Evolutionary conservation across 805 yeast species (phyloP).

Genomic region (Clavispora asparagi): DNA sequence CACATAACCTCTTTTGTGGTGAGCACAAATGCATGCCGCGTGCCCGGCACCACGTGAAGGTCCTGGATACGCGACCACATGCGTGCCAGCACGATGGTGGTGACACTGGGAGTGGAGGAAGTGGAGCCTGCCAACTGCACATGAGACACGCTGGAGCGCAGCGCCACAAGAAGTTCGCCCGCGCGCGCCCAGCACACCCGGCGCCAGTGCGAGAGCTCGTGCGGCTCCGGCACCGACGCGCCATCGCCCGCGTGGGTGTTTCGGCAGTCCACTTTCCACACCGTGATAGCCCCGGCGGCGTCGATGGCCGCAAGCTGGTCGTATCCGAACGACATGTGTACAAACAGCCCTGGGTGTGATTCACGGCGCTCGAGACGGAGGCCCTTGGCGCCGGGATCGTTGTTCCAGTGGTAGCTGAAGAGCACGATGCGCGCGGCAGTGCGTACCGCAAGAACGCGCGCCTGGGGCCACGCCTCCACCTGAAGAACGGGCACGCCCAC

Average conservation of each 20-base stretch:
- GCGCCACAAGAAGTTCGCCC: conserved; percentile 11
- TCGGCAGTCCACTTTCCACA: not conserved
- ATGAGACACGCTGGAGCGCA: not conserved
- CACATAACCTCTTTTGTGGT: conserved; percentile 66
- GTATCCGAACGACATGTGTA: not conserved
- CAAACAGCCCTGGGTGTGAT: not conserved
- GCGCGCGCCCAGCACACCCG: conserved; percentile 2
- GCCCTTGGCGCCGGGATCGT: conserved; percentile 6
- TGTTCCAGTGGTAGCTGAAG: conserved; percentile 7
- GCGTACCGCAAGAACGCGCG: conserved; percentile 8
- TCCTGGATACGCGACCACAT: conserved; percentile 14
- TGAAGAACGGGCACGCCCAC: conserved; percentile 9
- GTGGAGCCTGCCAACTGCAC: not conserved
- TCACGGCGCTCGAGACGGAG: not conserved
- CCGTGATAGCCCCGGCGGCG: not conserved
- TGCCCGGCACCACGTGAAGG: conserved; percentile 7
- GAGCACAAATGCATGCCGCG: conserved; percentile 43
- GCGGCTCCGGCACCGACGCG: not conserved
- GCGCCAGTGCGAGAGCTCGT: conserved; percentile 1
- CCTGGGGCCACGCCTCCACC: conserved; percentile 2
- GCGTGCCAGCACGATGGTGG: conserved; percentile 7
- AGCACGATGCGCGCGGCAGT: conserved; percentile 5
- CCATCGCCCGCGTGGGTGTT: not conserved
- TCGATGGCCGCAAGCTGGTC: not conserved
- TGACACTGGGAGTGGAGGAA: not conserved